These are phyloP conservation scores for Butyriboletus appendiculatus DNA, from an alignment of 1,284 basidiomycete genomes.

Conservation along the genomic window DNA sequence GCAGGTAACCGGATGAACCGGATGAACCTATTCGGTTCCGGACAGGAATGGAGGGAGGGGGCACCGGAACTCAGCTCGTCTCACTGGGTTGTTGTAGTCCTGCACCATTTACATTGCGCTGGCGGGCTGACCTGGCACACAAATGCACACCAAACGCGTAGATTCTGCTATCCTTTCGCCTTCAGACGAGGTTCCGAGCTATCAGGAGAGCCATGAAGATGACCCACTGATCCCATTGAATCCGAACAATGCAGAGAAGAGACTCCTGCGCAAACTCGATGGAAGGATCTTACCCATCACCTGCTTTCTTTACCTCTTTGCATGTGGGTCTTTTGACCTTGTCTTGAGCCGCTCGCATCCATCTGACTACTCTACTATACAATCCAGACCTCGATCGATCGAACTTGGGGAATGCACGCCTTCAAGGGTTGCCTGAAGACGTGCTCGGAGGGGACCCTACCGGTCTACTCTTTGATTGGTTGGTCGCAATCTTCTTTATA, in stretches of 20 bases:
- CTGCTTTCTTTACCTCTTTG: slow-evolving; percentile 73
- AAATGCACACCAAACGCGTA: slow-evolving; percentile 20
- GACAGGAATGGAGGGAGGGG: neutral
- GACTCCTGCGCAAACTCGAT: slow-evolving; percentile 67
- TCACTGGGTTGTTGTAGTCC: neutral
- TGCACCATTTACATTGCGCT: neutral
- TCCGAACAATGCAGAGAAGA: slow-evolving; percentile 47
- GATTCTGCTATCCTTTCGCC: slow-evolving; percentile 9
- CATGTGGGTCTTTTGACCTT: slow-evolving; percentile 50
- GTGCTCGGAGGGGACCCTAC: slow-evolving; percentile 65
- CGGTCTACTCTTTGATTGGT: slow-evolving; percentile 69
- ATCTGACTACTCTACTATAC: slow-evolving; percentile 8
- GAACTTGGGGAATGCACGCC: slow-evolving; percentile 74
- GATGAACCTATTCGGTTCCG: slow-evolving; percentile 4
- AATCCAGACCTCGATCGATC: slow-evolving; percentile 66
- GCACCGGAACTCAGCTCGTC: neutral
- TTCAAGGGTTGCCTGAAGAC: slow-evolving; percentile 68
- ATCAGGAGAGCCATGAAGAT: slow-evolving; percentile 14
- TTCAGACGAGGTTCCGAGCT: slow-evolving; percentile 2
- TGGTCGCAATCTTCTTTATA: slow-evolving; percentile 75
- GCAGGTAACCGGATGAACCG: neutral
- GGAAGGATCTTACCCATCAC: slow-evolving; percentile 66
- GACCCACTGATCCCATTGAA: slow-evolving; percentile 28
- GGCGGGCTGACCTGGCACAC: neutral
- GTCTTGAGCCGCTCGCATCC: neutral